These are phyloP conservation scores for Chondrostereum purpureum DNA, from an alignment of 1,284 basidiomycete genomes.

Conservation along the genomic window DNA sequence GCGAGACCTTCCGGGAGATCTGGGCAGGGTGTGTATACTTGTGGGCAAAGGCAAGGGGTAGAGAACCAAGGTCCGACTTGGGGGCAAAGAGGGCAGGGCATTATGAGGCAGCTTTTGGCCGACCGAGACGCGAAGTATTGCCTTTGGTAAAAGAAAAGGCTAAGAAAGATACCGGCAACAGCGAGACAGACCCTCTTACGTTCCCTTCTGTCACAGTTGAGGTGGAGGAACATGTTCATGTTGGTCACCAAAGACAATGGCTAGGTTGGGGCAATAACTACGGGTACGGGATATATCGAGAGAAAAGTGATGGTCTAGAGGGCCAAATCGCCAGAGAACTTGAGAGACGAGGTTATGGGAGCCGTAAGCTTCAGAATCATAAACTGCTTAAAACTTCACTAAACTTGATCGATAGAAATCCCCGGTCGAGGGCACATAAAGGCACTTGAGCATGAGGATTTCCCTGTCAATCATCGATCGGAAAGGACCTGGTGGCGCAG, in stretches of 20 bases:
- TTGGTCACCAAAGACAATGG: constrained; percentile 45
- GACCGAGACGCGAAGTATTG: too few species aligned
- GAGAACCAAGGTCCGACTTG: constrained; percentile 40
- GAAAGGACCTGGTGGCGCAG: constrained; percentile 52
- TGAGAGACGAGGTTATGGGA: constrained; percentile 35
- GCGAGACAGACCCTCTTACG: constrained; percentile 1
- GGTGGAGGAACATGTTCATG: constrained; percentile 29
- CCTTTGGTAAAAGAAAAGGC: too few species aligned
- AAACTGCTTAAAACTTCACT: not conserved
- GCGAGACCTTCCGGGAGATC: constrained; percentile 59
- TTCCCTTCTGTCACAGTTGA: constrained; percentile 26
- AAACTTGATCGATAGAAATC: constrained; percentile 17
- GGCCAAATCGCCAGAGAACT: constrained; percentile 49
- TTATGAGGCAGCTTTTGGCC: constrained; percentile 47
- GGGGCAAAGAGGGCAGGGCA: constrained; percentile 40
- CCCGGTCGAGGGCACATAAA: constrained; percentile 18
- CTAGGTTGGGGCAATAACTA: constrained; percentile 41
- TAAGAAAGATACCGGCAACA: not conserved
- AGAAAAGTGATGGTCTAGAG: constrained; percentile 47
- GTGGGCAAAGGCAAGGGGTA: constrained; percentile 39
- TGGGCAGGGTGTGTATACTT: constrained; percentile 51
- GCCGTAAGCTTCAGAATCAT: constrained; percentile 15
- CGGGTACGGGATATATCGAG: constrained; percentile 37
- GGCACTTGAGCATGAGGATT: constrained; percentile 11
- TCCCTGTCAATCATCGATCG: constrained; percentile 17